These are phyloP conservation scores for Phlebopus sp. DNA, from an alignment of 1,284 basidiomycete species.

Conservation along the genomic window DNA sequence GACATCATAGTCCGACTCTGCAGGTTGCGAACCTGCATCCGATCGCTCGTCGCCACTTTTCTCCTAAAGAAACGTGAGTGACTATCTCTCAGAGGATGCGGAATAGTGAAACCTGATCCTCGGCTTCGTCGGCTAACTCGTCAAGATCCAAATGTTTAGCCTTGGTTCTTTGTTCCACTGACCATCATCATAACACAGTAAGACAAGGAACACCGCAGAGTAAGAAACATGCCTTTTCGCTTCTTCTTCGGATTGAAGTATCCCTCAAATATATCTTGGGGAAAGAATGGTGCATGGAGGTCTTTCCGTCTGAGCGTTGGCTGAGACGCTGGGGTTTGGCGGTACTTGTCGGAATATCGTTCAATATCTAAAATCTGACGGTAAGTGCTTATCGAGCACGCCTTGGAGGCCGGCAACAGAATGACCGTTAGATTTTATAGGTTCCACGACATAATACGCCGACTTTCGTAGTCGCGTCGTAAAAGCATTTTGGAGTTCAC, in stretches of 20 bases:
- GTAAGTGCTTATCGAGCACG: constrained; percentile 1
- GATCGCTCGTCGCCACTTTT: constrained; percentile 66
- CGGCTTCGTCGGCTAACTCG: constrained; percentile 60
- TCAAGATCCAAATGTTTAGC: constrained; percentile 59
- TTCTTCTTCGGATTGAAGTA: constrained; percentile 75
- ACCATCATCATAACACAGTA: not conserved
- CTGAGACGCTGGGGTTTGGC: constrained; percentile 54
- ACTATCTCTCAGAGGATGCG: not conserved
- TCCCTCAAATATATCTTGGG: constrained; percentile 67
- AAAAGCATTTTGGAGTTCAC: constrained; percentile 66
- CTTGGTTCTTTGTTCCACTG: constrained; percentile 36
- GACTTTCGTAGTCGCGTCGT: constrained; percentile 60
- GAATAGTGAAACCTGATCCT: constrained; percentile 46
- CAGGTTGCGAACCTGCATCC: constrained; percentile 58
- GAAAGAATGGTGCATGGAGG: constrained; percentile 73
- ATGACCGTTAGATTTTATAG: constrained; percentile 61
- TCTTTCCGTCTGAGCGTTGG: constrained; percentile 67
- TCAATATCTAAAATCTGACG: constrained; percentile 50
- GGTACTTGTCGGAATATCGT: constrained; percentile 79
- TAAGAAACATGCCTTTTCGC: constrained; percentile 44
- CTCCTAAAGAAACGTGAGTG: constrained; percentile 40
- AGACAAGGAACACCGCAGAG: not conserved
- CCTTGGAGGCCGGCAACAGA: not conserved
- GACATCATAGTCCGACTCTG: constrained; percentile 73
- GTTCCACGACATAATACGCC: constrained; percentile 71